Evolutionary conservation across 2,329 filamentous ascomycete species (phyloP), one percentile per base, ranked within the genome.

Genomic region (Hymenoscyphus infarciens): DNA sequence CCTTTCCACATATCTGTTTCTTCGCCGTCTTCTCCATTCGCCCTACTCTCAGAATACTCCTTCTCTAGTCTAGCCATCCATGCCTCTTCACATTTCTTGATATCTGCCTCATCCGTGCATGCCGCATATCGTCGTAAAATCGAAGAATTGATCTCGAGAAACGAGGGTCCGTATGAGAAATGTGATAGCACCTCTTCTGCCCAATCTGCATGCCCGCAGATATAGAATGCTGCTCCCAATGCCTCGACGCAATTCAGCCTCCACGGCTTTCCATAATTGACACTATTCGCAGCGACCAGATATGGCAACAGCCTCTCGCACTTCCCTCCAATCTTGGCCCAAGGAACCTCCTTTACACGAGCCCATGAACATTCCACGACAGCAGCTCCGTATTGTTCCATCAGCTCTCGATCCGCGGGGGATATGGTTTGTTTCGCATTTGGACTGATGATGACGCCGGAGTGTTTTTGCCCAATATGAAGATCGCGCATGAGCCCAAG

Each of bases 331-430:
- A 99, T 96, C 69, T 90, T 90, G 63, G 81, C 83, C 86, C 94
- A 99, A 59, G 94, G 93, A 5, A 99, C 87, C 76, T 99, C 95
- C 56, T 90, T 83, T 7, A 96, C 91, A 64, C 95, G 83, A 3
- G 96, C 96, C 95, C 95, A 99, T 27, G 91, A 96, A 74, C 93
- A 97, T 79, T 99, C 95, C 19, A 99, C 95, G 2, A 99, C 95
- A 2, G 95, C 95, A 22, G 93, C 94, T 67, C 95, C 95, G 74
- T 91, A 90, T 75, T 92, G 88, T 71, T 96, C 92, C 71, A 98
- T 83, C 16, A 96, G 79, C 57, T 89, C 87, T 62, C 81, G 81
- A 77, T 99, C 95, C 59, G 92, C 91, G 1, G 92, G 90, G 5
- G 90, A 96, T 53, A 98, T 76, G 16, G 92, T 85, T 62, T 83